Base-by-base conservation (phyloP, 176 grass and related monocot genomes). In the Hsuehochloa calcarea region DNA sequence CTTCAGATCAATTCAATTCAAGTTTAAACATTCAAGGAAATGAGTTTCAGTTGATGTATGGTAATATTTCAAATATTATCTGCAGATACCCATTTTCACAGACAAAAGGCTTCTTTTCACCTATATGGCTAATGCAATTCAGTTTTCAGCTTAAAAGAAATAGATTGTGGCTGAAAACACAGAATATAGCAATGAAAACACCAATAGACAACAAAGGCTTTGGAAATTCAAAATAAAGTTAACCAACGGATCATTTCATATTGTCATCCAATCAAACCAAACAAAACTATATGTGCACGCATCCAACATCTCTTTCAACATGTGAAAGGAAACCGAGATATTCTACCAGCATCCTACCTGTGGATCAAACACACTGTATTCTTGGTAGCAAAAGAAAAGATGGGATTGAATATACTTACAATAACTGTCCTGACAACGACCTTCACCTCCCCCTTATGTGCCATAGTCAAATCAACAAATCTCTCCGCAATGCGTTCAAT, bases 401-500 rank as follows among this genome's bases (percentile, higher is more conserved):
- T 71, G 64, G 22, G 3, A 38, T 60, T 11, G 80, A 86, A 77
- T 84, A 6, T 69, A 91, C 96, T 89, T 96, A 96, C 96, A 85
- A 96, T 72, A 76, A 96, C 93, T 78, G 93, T 88, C 85, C 93
- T 96, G 69, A 99, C 93, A 64, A 90, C 64, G 5, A 96, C 91
- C 82, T 96, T 99, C 83, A 99, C 90, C 80, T 99, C 91, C 40
- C 93, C 91, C 82, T 67, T 99, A 55, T 99, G 88, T 82, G 91
- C 90, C 96, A 94, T 99, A 74, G 87, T 94, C 96, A 99, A 92
- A 52, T 99, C 96, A 92, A 92, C 61, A 90, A 92, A 96, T 69
- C 93, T 92, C 89, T 90, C 94, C 1, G 88, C 68, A 85, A 99
- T 94, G 74, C 88, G 87, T 13, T 96, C 93, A 61, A 99, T 70